phyloP scores from a whole-genome alignment of 2,329 filamentous ascomycete genomes.

The Diaporthe citri region DNA sequence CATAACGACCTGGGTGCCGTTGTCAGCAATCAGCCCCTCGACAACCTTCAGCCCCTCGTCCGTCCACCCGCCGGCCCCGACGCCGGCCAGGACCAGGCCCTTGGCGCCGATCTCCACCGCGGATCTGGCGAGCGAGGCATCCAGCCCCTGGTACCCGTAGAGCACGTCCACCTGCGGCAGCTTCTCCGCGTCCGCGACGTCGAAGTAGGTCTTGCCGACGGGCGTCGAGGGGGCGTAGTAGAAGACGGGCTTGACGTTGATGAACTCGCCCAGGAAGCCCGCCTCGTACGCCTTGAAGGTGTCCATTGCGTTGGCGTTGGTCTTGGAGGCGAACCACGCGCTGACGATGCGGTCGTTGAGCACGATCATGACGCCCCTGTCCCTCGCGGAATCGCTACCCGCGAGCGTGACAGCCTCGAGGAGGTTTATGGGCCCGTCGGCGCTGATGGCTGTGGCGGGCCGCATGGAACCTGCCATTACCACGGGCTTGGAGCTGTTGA shows the following conservation, averaged over 20 bases:
- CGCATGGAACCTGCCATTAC: slow-evolving; percentile 74
- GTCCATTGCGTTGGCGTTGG: slow-evolving; percentile 72
- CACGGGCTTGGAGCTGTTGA: slow-evolving; percentile 70
- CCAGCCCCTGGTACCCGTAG: slow-evolving; percentile 67
- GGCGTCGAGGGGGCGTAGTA: slow-evolving; percentile 67
- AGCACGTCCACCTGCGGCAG: slow-evolving; percentile 69
- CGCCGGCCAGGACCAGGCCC: slow-evolving; percentile 68
- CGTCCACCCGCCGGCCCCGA: slow-evolving; percentile 66
- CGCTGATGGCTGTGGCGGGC: slow-evolving; percentile 71
- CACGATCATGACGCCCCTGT: slow-evolving; percentile 70
- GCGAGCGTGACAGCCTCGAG: slow-evolving; percentile 71
- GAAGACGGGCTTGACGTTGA: slow-evolving; percentile 70
- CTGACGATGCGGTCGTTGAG: slow-evolving; percentile 72
- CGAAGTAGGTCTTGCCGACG: slow-evolving; percentile 59
- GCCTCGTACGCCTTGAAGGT: slow-evolving; percentile 71
- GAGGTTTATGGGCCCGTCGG: slow-evolving; percentile 74
- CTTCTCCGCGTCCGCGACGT: slow-evolving; percentile 50
- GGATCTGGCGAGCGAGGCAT: slow-evolving; percentile 59
- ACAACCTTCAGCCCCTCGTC: slow-evolving; percentile 54
- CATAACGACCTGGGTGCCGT: slow-evolving; percentile 62
- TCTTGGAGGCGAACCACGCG: slow-evolving; percentile 72
- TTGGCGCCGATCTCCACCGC: slow-evolving; percentile 63
- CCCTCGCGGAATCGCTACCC: slow-evolving; percentile 55
- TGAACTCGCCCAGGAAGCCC: slow-evolving; percentile 69
- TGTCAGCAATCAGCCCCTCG: slow-evolving; percentile 57